These are phyloP conservation scores for Coccomyxa subellipsoidea DNA, from an alignment of 163 green algal genomes.

Conservation along the genomic window DNA sequence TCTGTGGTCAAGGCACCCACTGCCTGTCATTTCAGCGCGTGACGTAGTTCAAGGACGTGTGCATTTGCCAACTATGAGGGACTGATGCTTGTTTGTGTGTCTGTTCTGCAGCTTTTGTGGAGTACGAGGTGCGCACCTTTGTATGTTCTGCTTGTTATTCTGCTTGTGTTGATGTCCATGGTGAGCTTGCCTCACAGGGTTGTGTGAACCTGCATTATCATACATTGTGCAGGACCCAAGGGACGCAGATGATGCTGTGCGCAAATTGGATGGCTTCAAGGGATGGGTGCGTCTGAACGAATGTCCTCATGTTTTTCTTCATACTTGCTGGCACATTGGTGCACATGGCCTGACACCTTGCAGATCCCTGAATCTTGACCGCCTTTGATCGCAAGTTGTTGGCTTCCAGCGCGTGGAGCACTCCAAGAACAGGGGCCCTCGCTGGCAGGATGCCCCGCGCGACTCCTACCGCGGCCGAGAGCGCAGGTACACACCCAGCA, in stretches of 20 bases:
- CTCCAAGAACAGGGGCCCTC: conserved; percentile 11
- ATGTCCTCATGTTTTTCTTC: no score
- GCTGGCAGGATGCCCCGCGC: not conserved
- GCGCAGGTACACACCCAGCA: not conserved
- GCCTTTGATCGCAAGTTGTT: no score
- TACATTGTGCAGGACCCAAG: conserved; percentile 27
- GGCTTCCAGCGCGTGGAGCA: conserved; percentile 19
- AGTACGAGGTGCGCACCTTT: conserved; percentile 28
- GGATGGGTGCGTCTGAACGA: conserved; percentile 27
- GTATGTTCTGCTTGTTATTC: not conserved
- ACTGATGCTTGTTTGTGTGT: not conserved
- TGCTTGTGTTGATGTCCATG: not conserved
- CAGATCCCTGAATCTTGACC: no score
- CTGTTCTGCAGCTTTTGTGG: conserved; percentile 42
- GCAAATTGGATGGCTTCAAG: conserved; percentile 38
- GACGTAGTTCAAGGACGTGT: not conserved
- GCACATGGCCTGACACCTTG: no score
- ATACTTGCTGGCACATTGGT: no score
- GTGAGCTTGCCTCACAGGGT: not conserved
- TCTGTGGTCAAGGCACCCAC: not conserved
- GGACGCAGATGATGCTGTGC: conserved; percentile 43
- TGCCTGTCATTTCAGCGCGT: no score
- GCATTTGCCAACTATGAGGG: not conserved
- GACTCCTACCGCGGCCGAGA: conserved; percentile 5
- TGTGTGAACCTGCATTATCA: not conserved